Percentiles rank a stretch among this genome's conserved stretches.
Evolutionary conservation across 371 early-diverging fungal species (phyloP).

Genomic region (Zopfochytrium polystomum): DNA sequence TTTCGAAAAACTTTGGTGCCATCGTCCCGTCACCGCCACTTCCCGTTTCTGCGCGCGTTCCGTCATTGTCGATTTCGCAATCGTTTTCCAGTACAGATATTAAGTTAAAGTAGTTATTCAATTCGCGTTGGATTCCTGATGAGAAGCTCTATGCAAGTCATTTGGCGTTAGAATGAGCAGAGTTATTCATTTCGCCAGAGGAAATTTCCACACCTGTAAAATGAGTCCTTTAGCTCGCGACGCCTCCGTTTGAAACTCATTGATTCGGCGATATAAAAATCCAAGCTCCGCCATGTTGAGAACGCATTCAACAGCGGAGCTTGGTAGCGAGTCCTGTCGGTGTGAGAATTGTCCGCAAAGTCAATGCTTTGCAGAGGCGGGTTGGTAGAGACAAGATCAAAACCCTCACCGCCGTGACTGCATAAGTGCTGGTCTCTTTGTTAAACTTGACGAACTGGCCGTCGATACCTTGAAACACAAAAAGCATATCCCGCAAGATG

Average conservation of each 20-base stretch:
- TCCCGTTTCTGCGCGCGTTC: background rate
- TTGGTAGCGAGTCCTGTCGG: slow-evolving; percentile 48
- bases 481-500: slow-evolving; percentile 82
- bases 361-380: background rate
- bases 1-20: slow-evolving; percentile 30
- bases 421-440: slow-evolving; percentile 40
- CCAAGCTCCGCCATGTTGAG: slow-evolving; percentile 66
- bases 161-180: no score
- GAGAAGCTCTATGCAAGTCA: slow-evolving; percentile 59
- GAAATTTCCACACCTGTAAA: slow-evolving; percentile 31
- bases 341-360: no score
- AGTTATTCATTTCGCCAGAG: no score
- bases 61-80: no score
- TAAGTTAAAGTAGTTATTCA: slow-evolving; percentile 75
- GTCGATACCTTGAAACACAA: slow-evolving; percentile 90
- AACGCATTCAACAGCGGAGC: slow-evolving; percentile 59
- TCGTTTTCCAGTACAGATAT: slow-evolving; percentile 85
- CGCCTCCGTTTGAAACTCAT: background rate
- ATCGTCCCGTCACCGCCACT: no score
- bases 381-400: background rate
- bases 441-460: slow-evolving; percentile 77
- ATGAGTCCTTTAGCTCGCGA: slow-evolving; percentile 34
- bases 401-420: slow-evolving; percentile 43
- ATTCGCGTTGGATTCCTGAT: slow-evolving; percentile 71
- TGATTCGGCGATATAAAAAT: slow-evolving; percentile 64